Percentiles rank a stretch among this genome's conserved stretches.
phyloP scores from a whole-genome alignment of 805 yeast species.

The Kodamaea jinghongensis region DNA sequence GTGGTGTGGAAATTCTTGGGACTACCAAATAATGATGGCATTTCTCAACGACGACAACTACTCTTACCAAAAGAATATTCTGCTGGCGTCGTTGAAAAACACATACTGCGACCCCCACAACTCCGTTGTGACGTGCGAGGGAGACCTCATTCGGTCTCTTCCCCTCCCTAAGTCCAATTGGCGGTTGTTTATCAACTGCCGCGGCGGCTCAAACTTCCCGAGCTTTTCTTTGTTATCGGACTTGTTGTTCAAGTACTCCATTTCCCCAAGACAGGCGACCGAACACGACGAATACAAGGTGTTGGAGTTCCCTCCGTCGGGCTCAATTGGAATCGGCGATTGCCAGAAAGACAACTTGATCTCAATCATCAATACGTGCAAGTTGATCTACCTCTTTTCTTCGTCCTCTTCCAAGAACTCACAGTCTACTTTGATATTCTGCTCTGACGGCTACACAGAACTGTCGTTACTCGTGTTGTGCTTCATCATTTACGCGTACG shows the following conservation, averaged over 20 bases:
- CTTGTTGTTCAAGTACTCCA: conserved; percentile 31
- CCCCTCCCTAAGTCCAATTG: conserved; percentile 53
- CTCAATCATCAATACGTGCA: conserved; percentile 67
- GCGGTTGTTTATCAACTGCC: conserved; percentile 56
- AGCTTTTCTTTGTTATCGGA: conserved; percentile 34
- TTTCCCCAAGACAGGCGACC: conserved; percentile 21
- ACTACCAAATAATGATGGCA: conserved; percentile 47
- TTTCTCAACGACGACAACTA: conserved; percentile 13
- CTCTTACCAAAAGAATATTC: conserved; percentile 7
- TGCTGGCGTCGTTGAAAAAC: conserved; percentile 5
- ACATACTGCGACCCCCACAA: conserved; percentile 50
- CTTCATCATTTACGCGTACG: conserved; percentile 67
- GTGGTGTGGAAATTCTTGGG: conserved; percentile 84
- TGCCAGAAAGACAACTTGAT: conserved; percentile 58
- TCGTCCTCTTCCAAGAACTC: conserved; percentile 32
- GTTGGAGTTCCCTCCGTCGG: conserved; percentile 80
- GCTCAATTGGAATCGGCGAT: conserved; percentile 76
- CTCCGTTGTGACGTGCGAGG: conserved; percentile 41
- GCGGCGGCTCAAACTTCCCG: conserved; percentile 58
- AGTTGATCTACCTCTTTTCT: conserved; percentile 50
- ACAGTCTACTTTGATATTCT: conserved; percentile 58
- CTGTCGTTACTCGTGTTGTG: conserved; percentile 73
- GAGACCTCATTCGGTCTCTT: conserved; percentile 11
- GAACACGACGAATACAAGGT: conserved; percentile 22
- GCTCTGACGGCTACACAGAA: conserved; percentile 92